Base-by-base conservation (phyloP, 1,284 basidiomycete species). In the Coniferiporia sulphurascens region DNA sequence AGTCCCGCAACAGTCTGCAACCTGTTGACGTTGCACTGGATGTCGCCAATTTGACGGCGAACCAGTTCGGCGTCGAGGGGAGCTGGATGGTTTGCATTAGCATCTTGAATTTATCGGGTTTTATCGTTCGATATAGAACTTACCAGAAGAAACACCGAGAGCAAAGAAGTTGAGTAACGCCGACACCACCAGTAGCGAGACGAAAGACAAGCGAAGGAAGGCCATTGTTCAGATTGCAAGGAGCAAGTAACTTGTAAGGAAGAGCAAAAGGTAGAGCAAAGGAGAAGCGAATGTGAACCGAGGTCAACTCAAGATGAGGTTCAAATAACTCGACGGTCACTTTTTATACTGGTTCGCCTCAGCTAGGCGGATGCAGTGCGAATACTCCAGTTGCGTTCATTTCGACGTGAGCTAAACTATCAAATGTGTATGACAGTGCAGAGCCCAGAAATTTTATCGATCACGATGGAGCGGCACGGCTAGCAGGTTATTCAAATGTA, bases 21-120 rank as follows among this genome's bases (percentile, higher is more conserved):
- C 35, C 60, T 52, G 48, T 62, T 51, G n/a, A 62, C 32, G 56
- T 62, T 62, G 52, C 60, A 62, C 54, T 58, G 56, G 21, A 62
- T 38, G 48, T 62, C 38, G 17, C 60, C 60, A 4, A 62, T 19
- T 36, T 62, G 60, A 19, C 60, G 56, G 35, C 51, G 27, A n/a
- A 21, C 15, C 27, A 53, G 41, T 5, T 44, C 27, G 9, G 38
- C 54, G 22, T 48, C 21, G 32, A 44, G 21, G n/a, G 51, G 58
- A 45, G 52, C 51, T 57, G 21, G 10, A 48, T 21, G 8, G 9
- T 19, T 32, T 17, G 10, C 12, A 49, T n/a, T 27, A 50, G 22
- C 43, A 56, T 36, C 10, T 22, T 34, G 34, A 34, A 34, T 15
- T 46, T 32, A 34, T 12, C 19, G 21, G 19, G n/a, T 12, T 8